Evolutionary conservation across 208 protist genomes (phyloP), one percentile per base, ranked within the genome.

Genomic region (Leishmania mexicana): DNA sequence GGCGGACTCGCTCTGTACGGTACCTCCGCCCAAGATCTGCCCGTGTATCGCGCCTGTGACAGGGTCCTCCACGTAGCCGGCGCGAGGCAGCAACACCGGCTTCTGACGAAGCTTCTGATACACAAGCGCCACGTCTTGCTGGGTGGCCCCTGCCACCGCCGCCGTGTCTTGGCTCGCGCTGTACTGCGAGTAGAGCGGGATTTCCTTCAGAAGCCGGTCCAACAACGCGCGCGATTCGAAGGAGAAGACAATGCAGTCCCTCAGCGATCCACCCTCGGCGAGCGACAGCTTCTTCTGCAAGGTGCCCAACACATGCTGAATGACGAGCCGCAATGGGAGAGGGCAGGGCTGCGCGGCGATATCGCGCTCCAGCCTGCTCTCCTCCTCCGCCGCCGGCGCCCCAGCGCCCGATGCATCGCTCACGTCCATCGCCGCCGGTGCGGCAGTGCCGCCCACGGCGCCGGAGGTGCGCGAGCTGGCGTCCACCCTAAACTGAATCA

Each of bases 161-260:
- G 42, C 51, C 42, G 72, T 40, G 38, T 60, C 71, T 31, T 10
- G 51, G 57, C 35, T 40, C 54, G 74, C 80, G 49, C 75, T 70
- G 81, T 86, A 90, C 70, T 90, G 87, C 13, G 87, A 83, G 84
- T 97, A 96, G 54, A 76, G 81, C 0, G 95, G 93, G 35, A 96
- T 93, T 72, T 98, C 95, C 81, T 96, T 96, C 40, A 98, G 81
- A 72, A 98, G 78, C 10, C 92, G 90, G 54, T 98, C 92, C 15
- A 98, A 83, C 78, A 98, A 72, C 60, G 91, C 83, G 64, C 93
- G 90, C 17, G 87, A 89, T 83, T 98, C 95, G 87, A 98, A 98
- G 45, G 90, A 89, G 72, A 92, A 93, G 51, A 90, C 80, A 62
- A 98, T 86, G 80, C 90, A 93, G 75, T 96, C 88, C 72, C 91